Base-by-base conservation (phyloP, 2,329 filamentous ascomycete genomes). In the Colletotrichum truncatum region DNA sequence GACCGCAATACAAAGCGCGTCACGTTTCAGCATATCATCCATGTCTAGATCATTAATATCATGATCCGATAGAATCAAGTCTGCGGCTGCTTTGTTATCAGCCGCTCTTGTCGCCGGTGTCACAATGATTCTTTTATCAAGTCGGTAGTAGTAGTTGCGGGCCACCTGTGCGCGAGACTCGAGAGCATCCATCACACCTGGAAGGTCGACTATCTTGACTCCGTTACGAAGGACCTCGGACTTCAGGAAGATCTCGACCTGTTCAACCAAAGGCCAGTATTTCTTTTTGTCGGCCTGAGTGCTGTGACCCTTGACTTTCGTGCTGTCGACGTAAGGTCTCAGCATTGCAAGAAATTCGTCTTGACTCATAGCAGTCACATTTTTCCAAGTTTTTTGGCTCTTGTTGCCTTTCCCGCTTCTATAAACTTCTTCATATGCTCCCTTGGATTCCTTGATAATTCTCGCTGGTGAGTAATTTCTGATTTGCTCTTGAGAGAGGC, bases 181-280 rank as follows among this genome's bases (percentile, higher is more conserved):
- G 1, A 68, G 49, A 3, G 66, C 61, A 23, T 71, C 70, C n/a
- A 57, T 54, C n/a, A 49, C 21, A 1, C 70, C 68, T 1, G 70
- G 70, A 1, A 71, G 46, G 16, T 71, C 67, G 2, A 71, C 67
- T 0, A 71, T 52, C 18, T 65, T 60, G 6, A 71, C 34, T 2
- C 67, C 66, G 34, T 65, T n/a, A 10, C 53, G 41, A 2, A 71
- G 64, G 7, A 71, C 21, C 1, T 60, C 48, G 0, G 64, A 51
- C 3, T 54, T 32, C 26, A 69, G 34, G 14, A 51, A 68, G 6
- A 69, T 25, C 10, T 69, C 56, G 0, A 71, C 69, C 6, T 53
- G 26, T 4, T 67, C 62, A 2, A 70, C 69, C 28, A 70, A 21
- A 1, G 67, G 62, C 69, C 69, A 70, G 23, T 48, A 39, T 11